phyloP scores from a whole-genome alignment of 768 basidiomycete genomes.

The Termitomyces sp. region DNA sequence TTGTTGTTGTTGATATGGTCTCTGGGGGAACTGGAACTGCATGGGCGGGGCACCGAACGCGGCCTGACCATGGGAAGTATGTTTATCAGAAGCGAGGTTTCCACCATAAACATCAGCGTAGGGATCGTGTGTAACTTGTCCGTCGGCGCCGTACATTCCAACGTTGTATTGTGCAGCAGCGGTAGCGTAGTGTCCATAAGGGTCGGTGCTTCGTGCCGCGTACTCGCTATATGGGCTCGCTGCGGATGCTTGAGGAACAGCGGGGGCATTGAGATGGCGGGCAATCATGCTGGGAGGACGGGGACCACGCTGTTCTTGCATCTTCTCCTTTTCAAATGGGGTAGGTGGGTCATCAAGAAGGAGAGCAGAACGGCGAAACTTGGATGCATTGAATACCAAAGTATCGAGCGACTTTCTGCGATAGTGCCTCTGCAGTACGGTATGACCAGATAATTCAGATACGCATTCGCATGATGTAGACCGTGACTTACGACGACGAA shows the following conservation, averaged over 20 bases:
- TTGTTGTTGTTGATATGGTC: constrained; percentile 6
- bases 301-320: constrained; percentile 14
- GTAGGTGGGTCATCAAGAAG: constrained; percentile 25
- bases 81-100: constrained; percentile 9
- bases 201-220: constrained; percentile 6
- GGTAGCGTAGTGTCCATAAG: constrained; percentile 13
- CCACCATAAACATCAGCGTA: constrained; percentile 12
- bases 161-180: constrained; percentile 13
- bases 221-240: constrained; percentile 11
- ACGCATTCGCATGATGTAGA: neutral
- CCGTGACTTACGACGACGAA: constrained; percentile 19
- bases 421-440: constrained; percentile 25
- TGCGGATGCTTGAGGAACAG: constrained; percentile 12
- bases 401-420: constrained; percentile 26
- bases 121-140: constrained; percentile 13
- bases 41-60: constrained; percentile 7
- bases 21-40: constrained; percentile 13
- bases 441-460: neutral
- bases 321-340: constrained; percentile 13
- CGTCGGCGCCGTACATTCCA: constrained; percentile 14
- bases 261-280: constrained; percentile 17
- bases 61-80: constrained; percentile 7
- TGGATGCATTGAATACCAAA: constrained; percentile 39
- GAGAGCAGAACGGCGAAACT: constrained; percentile 47
- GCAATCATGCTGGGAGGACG: constrained; percentile 24